These are phyloP conservation scores for Heracleum sosnowskyi DNA, from an alignment of 129 eudicot species.

Conservation along the genomic window DNA sequence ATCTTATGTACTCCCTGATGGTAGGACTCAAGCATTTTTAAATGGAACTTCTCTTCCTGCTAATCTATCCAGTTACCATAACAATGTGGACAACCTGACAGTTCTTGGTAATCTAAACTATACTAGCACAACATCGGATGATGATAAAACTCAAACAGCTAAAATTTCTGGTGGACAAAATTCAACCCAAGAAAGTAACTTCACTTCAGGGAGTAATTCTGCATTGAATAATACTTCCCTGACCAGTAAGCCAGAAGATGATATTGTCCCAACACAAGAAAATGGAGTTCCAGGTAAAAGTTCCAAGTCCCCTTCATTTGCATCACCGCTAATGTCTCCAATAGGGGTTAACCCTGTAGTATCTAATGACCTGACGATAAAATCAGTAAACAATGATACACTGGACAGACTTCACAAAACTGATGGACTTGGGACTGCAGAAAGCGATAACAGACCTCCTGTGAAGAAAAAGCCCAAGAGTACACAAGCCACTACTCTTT, in stretches of 20 bases:
- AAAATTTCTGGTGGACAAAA: not conserved
- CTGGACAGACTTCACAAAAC: conserved; percentile 4
- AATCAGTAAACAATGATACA: conserved; percentile 8
- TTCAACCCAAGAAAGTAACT: conserved; percentile 7
- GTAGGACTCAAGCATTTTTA: conserved; percentile 19
- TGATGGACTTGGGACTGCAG: not conserved
- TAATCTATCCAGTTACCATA: conserved; percentile 14
- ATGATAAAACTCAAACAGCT: conserved; percentile 12
- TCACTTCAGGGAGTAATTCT: conserved; percentile 3
- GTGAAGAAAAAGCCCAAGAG: conserved; percentile 14
- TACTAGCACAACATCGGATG: conserved; percentile 10
- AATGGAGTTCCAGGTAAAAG: conserved; percentile 16
- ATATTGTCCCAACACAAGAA: not conserved
- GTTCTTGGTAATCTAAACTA: conserved; percentile 16
- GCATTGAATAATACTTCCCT: conserved; percentile 12
- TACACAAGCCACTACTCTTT: conserved; percentile 28
- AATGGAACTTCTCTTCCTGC: conserved; percentile 13
- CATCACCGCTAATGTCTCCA: conserved; percentile 19
- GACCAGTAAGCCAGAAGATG: not conserved
- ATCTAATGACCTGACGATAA: conserved; percentile 11
- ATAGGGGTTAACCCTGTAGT: conserved; percentile 12
- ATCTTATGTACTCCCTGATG: conserved; percentile 40
- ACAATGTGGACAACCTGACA: conserved; percentile 13
- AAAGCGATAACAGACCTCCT: conserved; percentile 7
- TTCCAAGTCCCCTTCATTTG: conserved; percentile 10